Percentiles rank a stretch among this genome's conserved stretches.
Evolutionary conservation across 306 rosid genomes (phyloP).

Genomic region (Dalbergia cultrata): DNA sequence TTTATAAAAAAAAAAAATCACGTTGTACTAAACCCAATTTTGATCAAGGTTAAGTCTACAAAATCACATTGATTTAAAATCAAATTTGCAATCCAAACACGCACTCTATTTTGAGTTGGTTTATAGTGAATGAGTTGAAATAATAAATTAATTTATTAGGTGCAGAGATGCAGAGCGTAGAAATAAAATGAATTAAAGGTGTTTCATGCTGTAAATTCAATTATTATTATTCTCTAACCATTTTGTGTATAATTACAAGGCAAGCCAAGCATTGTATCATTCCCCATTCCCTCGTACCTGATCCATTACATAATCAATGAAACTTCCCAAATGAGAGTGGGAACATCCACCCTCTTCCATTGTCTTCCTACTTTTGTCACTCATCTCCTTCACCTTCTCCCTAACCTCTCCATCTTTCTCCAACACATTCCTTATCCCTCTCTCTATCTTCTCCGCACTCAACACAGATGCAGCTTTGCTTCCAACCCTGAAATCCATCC

Average conservation of each 20-base stretch:
- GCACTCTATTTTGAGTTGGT: no score
- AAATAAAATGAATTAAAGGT: no score
- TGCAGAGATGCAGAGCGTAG: no score
- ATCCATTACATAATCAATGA: slow-evolving; percentile 36
- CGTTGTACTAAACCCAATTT: no score
- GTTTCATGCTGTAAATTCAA: no score
- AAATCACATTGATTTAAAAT: no score
- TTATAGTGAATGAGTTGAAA: no score
- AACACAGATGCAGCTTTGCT: background rate
- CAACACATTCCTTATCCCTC: slow-evolving; percentile 52
- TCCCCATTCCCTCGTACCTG: background rate
- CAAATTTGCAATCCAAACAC: no score
- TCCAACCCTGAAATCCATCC: background rate
- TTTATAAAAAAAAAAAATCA: no score
- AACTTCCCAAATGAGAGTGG: slow-evolving; percentile 34
- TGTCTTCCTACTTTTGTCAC: slow-evolving; percentile 47
- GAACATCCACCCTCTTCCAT: slow-evolving; percentile 53
- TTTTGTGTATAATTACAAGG: background rate
- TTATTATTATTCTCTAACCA: no score
- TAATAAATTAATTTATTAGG: no score
- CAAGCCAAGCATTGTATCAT: background rate
- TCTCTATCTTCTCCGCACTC: slow-evolving; percentile 48
- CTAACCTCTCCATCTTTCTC: slow-evolving; percentile 44
- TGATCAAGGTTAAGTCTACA: no score
- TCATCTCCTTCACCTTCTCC: slow-evolving; percentile 46